Base-by-base conservation (phyloP, 2,329 filamentous ascomycete genomes). In the Colletotrichum eleusines region DNA sequence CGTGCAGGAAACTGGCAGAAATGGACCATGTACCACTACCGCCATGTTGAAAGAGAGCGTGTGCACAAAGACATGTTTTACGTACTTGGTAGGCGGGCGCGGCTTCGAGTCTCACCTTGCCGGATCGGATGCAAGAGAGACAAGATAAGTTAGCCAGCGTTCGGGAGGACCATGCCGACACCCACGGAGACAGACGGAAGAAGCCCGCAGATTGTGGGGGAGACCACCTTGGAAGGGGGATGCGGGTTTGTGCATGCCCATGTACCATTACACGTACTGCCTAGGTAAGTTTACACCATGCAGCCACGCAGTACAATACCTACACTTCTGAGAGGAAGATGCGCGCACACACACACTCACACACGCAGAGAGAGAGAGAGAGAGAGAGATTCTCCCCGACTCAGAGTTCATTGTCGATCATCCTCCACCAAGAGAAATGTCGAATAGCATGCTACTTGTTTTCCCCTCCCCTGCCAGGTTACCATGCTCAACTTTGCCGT, bases 121-220 rank as follows among this genome's bases (percentile, higher is more conserved):
- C 44, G 44, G 20, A 33, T 28, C 33, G 14, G 35, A 44, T 50
- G 46, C 38, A 55, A 55, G 44, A 67, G 33, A 46, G 23, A 46
- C 33, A 28, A 64, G 62, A 38, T 46, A 61, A n/a, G 63, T 61
- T 70, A 61, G 57, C 63, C 67, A 70, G 63, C 57, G 44, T 70
- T 70, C 67, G 63, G 67, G 55, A 62, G 55, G 46, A 38, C 63
- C 50, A 70, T 57, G 67, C 67, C 63, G 67, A 70, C 63, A 57
- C 57, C 50, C 50, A 70, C 63, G 67, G 63, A 61, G 67, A 62
- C 67, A 58, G 59, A 67, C 67, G 67, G 67, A 61, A 44, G 57
- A 60, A 44, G 50, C 59, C 50, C 35, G 67, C 63, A 70, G 67
- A 62, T 44, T 62, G 67, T 70, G 67, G 63, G 48, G 51, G 57